These are phyloP conservation scores for Theobroma cacao DNA, from an alignment of 345 rosid species.

Conservation along the genomic window DNA sequence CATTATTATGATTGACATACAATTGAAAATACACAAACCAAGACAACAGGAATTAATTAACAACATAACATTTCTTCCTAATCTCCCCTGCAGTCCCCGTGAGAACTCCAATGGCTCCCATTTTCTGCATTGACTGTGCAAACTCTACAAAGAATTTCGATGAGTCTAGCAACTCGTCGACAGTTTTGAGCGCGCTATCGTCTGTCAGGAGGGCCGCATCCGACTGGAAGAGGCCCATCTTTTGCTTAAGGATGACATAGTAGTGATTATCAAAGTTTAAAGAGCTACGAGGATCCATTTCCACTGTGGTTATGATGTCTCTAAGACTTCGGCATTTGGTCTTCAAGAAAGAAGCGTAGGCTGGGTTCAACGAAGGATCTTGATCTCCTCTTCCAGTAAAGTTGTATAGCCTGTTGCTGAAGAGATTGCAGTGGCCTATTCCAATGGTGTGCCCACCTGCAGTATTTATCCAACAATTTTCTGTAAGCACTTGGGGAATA, in stretches of 20 bases:
- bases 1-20: background rate
- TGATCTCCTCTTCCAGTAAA: constrained; percentile 61
- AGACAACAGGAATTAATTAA: constrained; percentile 20
- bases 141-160: constrained; percentile 44
- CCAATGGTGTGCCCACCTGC: constrained; percentile 72
- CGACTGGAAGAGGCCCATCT: constrained; percentile 57
- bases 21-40: background rate
- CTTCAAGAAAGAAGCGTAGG: constrained; percentile 39
- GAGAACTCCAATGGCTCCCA: constrained; percentile 50
- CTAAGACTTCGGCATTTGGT: constrained; percentile 33
- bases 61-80: constrained; percentile 43
- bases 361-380: constrained; percentile 50
- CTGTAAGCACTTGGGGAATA: background rate
- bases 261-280: constrained; percentile 44
- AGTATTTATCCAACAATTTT: background rate
- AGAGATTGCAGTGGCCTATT: constrained; percentile 44
- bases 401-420: constrained; percentile 64
- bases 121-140: constrained; percentile 51
- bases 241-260: constrained; percentile 33
- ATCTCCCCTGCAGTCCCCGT: constrained; percentile 47
- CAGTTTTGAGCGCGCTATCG: constrained; percentile 19
- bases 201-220: constrained; percentile 57
- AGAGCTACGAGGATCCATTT: constrained; percentile 58
- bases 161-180: constrained; percentile 10
- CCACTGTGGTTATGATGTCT: constrained; percentile 33